Evolutionary conservation across 805 yeast genomes (phyloP).

Genomic region (Saturnispora kantuleensis): DNA sequence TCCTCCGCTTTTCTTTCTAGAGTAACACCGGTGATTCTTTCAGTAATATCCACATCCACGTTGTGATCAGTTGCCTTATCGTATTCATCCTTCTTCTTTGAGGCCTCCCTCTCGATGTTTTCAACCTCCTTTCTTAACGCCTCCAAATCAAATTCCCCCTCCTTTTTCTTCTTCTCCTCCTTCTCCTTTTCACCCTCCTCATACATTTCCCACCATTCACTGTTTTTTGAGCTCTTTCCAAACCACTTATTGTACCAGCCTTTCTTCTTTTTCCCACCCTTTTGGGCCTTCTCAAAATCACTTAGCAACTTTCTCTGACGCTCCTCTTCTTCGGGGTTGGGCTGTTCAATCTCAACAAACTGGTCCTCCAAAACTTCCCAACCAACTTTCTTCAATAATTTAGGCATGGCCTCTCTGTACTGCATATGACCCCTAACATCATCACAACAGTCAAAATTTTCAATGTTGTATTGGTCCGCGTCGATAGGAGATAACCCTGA

Average conservation of each 20-base stretch:
- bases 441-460: conserved; percentile 81
- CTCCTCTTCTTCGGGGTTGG: conserved; percentile 80
- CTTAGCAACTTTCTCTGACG: conserved; percentile 71
- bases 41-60: conserved; percentile 12
- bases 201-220: conserved; percentile 50
- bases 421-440: conserved; percentile 93
- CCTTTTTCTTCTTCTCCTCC: conserved; percentile 15
- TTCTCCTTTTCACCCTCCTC: conserved; percentile 31
- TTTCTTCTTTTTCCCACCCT: conserved; percentile 24
- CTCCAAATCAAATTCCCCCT: conserved; percentile 2
- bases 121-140: conserved; percentile 11
- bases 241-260: conserved; percentile 34
- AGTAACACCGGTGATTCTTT: neutral
- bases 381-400: conserved; percentile 53
- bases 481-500: conserved; percentile 80
- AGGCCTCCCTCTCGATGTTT: conserved; percentile 6
- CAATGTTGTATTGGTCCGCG: conserved; percentile 35
- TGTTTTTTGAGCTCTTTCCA: conserved; percentile 32
- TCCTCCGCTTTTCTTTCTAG: neutral
- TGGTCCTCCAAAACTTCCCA: conserved; percentile 84
- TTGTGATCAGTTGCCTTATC: conserved; percentile 12
- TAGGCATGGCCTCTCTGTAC: conserved; percentile 91
- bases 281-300: conserved; percentile 53
- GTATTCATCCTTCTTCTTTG: neutral
- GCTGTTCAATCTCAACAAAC: conserved; percentile 91